A percentile compares a stretch with the other conserved stretches of the same genome.
phyloP scores from a whole-genome alignment of 2,329 filamentous ascomycete species.

The Berkeleyomyces rouxiae region DNA sequence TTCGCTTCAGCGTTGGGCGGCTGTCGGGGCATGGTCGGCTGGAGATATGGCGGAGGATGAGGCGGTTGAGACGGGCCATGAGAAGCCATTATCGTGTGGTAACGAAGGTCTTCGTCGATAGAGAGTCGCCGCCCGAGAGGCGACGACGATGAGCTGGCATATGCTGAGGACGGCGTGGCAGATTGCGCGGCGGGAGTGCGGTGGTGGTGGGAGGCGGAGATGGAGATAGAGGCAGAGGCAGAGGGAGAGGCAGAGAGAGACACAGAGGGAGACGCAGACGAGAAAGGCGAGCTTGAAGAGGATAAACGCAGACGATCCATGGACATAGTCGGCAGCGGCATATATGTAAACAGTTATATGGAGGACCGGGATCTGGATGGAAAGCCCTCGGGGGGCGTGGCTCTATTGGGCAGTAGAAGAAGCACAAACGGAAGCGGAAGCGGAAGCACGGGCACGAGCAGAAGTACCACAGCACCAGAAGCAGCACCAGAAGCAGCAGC shows the following conservation, averaged over 20 bases:
- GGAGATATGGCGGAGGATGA: constrained; percentile 29
- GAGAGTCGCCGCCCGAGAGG: constrained; percentile 31
- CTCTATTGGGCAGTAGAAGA: background rate
- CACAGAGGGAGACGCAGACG: too few species aligned
- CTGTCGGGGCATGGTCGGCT: background rate
- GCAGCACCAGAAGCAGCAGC: too few species aligned
- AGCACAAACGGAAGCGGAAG: too few species aligned
- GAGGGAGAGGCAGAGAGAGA: too few species aligned
- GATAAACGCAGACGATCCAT: constrained; percentile 4
- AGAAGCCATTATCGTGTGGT: constrained; percentile 34
- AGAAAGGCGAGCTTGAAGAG: background rate
- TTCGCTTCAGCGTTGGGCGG: background rate
- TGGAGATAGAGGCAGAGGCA: too few species aligned
- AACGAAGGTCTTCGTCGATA: constrained; percentile 38
- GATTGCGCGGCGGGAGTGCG: background rate
- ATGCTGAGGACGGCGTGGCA: background rate
- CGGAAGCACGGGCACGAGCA: too few species aligned
- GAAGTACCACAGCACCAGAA: too few species aligned
- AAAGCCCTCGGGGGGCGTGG: background rate
- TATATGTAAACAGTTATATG: constrained; percentile 3
- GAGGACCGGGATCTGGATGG: too few species aligned
- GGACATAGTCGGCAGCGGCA: constrained; percentile 1
- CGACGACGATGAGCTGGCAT: constrained; percentile 15
- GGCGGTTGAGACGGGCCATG: constrained; percentile 24
- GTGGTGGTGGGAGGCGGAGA: background rate